Base-by-base conservation (phyloP, 1,284 basidiomycete genomes). In the Phellinidium pouzarii region DNA sequence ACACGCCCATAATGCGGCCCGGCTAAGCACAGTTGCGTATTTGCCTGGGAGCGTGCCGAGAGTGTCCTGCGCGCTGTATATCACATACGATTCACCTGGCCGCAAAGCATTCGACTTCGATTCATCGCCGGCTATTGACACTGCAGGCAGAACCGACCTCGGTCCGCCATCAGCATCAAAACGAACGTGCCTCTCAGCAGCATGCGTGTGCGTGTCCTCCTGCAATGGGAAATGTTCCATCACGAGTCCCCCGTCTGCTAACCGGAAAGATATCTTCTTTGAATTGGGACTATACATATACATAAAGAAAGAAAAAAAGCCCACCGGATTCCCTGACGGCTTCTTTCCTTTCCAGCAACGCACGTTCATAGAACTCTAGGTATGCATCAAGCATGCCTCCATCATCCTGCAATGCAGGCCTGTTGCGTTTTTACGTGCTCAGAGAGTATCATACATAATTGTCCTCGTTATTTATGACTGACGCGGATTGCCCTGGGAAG, bases 61-160 rank as follows among this genome's bases (percentile, higher is more conserved):
- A 43, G 78, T 68, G 59, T 88, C 86, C 23, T 71, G 70, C 20
- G 72, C 70, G 38, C 77, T 72, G 67, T 79, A 85, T 53, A 87
- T 77, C 53, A 69, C 68, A 67, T 85, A 82, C 51, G 63, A 65
- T 57, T 77, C 73, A 2, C 82, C 84, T 6, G 81, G 75, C 59
- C 66, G 68, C n/a, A 71, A 61, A 26, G 19, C 41, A 8, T 38
- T 45, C 42, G 34, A n/a, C n/a, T 37, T 50, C 47, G 42, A 38
- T 42, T 37, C 49, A 38, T 20, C 38, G 47, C 53, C 59, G 9
- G 59, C 29, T 9, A 45, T 6, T n/a, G 47, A 53, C 4, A 61
- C 60, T 4, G 60, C 47, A 55, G 42, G 34, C 51, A 56, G n/a
- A 17, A 44, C 50, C 4, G 22, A 14, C 14, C 5, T n/a, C n/a